Evolutionary conservation across 2,329 filamentous ascomycete species (phyloP), one percentile per base, ranked within the genome.

Genomic region (Fusarium beomiforme): DNA sequence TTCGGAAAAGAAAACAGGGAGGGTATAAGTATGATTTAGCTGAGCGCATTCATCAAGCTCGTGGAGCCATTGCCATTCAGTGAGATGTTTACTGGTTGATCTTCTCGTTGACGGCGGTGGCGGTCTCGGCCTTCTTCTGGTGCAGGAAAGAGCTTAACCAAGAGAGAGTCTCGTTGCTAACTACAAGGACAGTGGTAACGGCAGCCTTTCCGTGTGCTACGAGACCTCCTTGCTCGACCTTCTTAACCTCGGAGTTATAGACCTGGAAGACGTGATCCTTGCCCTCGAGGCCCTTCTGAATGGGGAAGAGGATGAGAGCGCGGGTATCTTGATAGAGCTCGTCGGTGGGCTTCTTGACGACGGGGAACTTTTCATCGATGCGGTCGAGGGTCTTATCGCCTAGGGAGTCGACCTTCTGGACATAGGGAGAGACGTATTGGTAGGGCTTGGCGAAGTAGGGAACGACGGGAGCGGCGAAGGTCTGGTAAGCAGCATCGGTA

Each of bases 391-490:
- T 89, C 79, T 89, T 86, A 81, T 94, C 90, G 72, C 91, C 92
- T 56, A 97, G 83, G 64, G 88, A 83, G 80, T 98, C 96, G 78
- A 91, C 95, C 81, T 91, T 93, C 80, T 89, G 86, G 72, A 97
- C 88, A 82, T 98, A 98, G 2, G 95, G 95, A 56, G 91, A 90
- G 70, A 97, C 88, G 80, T 93, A 96, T 78, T 89, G 87, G 84
- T 94, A 95, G 37, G 95, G 94, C 75, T 88, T 92, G 76, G 90
- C 82, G 76, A 98, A 85, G 61, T 72, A 81, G 31, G 93, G 92
- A 59, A 95, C 83, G 70, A 97, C 83, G 23, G 94, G 93, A 74
- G 91, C 91, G 79, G 92, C 91, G 77, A 97, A 87, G 71, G 88
- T 90, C 78, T 90, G 85, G 86, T 95, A 97, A 76, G 91, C 91